Conservation (phyloP, 495 filamentous ascomycete genomes). For the Annulohypoxylon bovei region DNA sequence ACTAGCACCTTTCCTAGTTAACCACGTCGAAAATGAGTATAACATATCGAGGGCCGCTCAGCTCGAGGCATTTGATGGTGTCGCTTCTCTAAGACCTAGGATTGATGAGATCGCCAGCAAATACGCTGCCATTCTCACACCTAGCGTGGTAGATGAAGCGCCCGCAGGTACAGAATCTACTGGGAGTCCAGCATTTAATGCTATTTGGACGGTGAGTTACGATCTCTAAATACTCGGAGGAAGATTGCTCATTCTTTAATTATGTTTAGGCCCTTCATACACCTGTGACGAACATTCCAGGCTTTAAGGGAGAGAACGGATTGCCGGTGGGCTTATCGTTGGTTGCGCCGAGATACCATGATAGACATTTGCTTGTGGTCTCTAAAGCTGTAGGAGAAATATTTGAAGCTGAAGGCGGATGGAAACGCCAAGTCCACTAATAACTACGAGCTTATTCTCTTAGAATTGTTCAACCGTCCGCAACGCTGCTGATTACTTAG, state of each 20-base stretch:
- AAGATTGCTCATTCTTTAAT: not conserved
- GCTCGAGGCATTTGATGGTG: conserved; percentile 55
- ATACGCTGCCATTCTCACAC: conserved; percentile 61
- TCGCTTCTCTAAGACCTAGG: conserved; percentile 57
- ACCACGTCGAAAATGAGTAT: conserved; percentile 55
- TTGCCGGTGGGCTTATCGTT: conserved; percentile 62
- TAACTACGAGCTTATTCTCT: not conserved
- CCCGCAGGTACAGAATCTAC: conserved; percentile 56
- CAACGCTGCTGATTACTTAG: too few species aligned
- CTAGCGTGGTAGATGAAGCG: conserved; percentile 61
- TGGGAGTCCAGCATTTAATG: conserved; percentile 55
- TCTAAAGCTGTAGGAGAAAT: conserved; percentile 52
- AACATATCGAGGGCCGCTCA: conserved; percentile 52
- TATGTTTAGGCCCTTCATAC: conserved; percentile 54
- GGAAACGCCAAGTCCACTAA: conserved; percentile 24
- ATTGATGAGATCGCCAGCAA: conserved; percentile 56
- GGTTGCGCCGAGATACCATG: conserved; percentile 56
- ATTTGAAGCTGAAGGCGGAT: conserved; percentile 57
- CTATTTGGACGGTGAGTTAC: conserved; percentile 46
- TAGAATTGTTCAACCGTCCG: too few species aligned
- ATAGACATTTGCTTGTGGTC: conserved; percentile 55
- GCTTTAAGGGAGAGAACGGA: conserved; percentile 58
- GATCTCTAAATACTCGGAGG: not conserved
- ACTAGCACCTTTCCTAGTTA: conserved; percentile 49
- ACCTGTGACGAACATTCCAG: conserved; percentile 61